Evolutionary conservation across 345 rosid species (phyloP).

Genomic region (Citrus trifoliata): DNA sequence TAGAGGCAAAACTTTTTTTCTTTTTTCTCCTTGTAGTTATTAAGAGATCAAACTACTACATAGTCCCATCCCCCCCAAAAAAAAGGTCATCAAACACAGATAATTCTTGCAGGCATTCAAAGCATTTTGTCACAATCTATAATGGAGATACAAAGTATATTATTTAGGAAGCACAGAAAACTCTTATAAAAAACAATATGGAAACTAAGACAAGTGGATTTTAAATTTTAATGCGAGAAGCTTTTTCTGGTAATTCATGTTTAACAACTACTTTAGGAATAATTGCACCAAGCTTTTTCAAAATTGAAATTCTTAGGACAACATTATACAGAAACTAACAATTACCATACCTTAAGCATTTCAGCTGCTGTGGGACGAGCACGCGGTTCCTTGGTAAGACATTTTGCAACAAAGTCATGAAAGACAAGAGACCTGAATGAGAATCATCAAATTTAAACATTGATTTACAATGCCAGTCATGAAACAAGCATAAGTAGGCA

Average conservation of each 20-base stretch:
- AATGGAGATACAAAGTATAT: not conserved
- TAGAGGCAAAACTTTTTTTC: not conserved
- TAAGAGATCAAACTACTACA: not conserved
- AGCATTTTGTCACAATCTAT: not conserved
- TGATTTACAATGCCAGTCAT: not conserved
- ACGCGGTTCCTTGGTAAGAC: slow-evolving; percentile 96
- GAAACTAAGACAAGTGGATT: not conserved
- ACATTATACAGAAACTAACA: not conserved
- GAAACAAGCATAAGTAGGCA: not conserved
- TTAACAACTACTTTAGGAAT: not conserved
- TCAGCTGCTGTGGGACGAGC: slow-evolving; percentile 92
- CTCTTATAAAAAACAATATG: not conserved
- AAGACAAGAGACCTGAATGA: slow-evolving; percentile 86
- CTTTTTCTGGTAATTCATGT: not conserved
- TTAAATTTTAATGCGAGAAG: not conserved
- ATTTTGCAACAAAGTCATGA: slow-evolving; percentile 97
- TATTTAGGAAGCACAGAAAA: not conserved
- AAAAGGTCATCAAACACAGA: not conserved
- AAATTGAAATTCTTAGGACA: not conserved
- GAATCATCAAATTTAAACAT: slow-evolving; percentile 15
- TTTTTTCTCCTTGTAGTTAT: not conserved
- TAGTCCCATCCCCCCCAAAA: too few relatives aligned
- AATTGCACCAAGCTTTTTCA: slow-evolving; percentile 4
- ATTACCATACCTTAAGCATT: slow-evolving; percentile 83
- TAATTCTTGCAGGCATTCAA: not conserved